These are phyloP conservation scores for Globisporangium rhizosaccharum DNA, from an alignment of 352 stramenopile genomes.

Conservation along the genomic window DNA sequence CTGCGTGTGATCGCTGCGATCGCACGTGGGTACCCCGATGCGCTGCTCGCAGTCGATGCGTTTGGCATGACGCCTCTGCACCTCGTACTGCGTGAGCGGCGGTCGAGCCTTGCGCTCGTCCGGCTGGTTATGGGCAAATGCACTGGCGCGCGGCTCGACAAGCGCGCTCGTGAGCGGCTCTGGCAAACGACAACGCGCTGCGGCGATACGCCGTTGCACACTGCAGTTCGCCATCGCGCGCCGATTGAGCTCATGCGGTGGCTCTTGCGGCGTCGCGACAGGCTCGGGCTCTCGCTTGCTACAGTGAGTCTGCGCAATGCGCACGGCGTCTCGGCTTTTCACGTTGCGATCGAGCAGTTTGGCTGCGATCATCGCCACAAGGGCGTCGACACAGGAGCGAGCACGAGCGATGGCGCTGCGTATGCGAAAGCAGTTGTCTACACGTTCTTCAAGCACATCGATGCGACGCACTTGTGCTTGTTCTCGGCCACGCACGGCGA, in stretches of 20 bases:
- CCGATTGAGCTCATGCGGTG: slow-evolving; percentile 39
- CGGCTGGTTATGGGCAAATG: slow-evolving; percentile 16
- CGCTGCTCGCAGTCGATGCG: slow-evolving; percentile 30
- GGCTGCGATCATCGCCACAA: too few relatives aligned
- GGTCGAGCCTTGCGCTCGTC: slow-evolving; percentile 18
- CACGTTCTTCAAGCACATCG: slow-evolving; percentile 34
- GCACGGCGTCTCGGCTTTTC: slow-evolving; percentile 35
- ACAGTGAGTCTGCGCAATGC: slow-evolving; percentile 24
- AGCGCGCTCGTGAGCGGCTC: background rate
- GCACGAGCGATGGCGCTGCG: background rate
- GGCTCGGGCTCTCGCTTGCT: slow-evolving; percentile 4
- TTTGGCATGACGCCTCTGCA: slow-evolving; percentile 65
- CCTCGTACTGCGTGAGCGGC: slow-evolving; percentile 41
- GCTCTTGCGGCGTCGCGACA: slow-evolving; percentile 10
- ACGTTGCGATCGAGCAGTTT: slow-evolving; percentile 37
- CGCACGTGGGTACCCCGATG: slow-evolving; percentile 33
- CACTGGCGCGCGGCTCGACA: background rate
- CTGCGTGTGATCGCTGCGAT: slow-evolving; percentile 32
- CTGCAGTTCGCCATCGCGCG: slow-evolving; percentile 24
- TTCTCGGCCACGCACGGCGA: slow-evolving; percentile 35
- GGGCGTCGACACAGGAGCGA: background rate
- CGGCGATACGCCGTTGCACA: slow-evolving; percentile 35
- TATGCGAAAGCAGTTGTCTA: slow-evolving; percentile 33
- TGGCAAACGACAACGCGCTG: slow-evolving; percentile 13
- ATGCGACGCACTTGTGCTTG: slow-evolving; percentile 20